Evolutionary conservation across 331 rosid genomes (phyloP).

Genomic region (Quercus lobata): DNA sequence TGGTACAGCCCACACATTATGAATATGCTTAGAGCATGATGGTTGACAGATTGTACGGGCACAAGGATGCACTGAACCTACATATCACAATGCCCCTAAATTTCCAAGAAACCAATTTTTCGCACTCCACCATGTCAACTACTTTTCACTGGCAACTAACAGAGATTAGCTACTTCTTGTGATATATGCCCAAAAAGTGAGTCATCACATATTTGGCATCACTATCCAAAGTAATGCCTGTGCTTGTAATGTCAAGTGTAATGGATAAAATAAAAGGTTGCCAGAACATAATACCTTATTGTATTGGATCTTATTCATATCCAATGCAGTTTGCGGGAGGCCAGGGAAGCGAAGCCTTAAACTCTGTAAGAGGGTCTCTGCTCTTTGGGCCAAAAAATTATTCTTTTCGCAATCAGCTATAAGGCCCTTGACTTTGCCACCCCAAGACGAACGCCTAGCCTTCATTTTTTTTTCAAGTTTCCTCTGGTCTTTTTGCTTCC

Average conservation of each 20-base stretch:
- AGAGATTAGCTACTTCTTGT: background rate
- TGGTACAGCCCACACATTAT: background rate
- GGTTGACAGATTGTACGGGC: background rate
- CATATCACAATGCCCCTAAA: background rate
- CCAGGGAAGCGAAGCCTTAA: slow-evolving; percentile 78
- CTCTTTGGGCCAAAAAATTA: slow-evolving; percentile 55
- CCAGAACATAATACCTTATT: slow-evolving; percentile 48
- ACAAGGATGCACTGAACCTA: background rate
- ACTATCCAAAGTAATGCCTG: background rate
- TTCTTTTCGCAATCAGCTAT: slow-evolving; percentile 58
- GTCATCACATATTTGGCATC: background rate
- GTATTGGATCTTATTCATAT: slow-evolving; percentile 88
- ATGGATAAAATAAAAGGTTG: background rate
- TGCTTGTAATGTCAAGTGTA: background rate
- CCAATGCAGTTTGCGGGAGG: slow-evolving; percentile 87
- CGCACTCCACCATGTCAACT: background rate
- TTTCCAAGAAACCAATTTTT: background rate
- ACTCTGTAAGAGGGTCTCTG: slow-evolving; percentile 71
- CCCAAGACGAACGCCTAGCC: slow-evolving; percentile 71
- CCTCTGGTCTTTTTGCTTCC: slow-evolving; percentile 69
- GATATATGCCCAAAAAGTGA: background rate
- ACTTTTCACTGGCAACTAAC: background rate
- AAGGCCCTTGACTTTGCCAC: slow-evolving; percentile 92
- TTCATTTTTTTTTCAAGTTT: slow-evolving; percentile 45
- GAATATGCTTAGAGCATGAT: background rate